Conservation (phyloP, 139 green algal species). For the Tetradesmus lagerheimii region DNA sequence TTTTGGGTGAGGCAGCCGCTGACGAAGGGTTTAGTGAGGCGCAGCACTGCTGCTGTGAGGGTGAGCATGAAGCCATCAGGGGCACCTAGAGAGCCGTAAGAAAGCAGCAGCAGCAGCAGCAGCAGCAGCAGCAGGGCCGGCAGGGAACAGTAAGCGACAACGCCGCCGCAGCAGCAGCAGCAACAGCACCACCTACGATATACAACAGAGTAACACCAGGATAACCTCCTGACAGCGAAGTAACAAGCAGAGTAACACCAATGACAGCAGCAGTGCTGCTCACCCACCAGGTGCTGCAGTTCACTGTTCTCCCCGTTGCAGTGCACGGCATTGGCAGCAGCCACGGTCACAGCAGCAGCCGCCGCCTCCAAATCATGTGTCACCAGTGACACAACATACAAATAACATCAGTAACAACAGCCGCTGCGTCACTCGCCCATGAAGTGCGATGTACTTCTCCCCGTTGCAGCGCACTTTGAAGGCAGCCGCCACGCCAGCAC, state of each 20-base stretch:
- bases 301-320: too few relatives aligned
- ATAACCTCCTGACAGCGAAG: too few relatives aligned
- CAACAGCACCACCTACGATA: too few relatives aligned
- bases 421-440: too few relatives aligned
- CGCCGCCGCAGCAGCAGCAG: too few relatives aligned
- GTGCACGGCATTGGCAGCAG: slow-evolving; percentile 44
- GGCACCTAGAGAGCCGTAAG: slow-evolving; percentile 21
- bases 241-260: neutral
- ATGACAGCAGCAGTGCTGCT: too few relatives aligned
- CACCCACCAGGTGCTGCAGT: neutral
- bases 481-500: too few relatives aligned
- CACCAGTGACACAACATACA: neutral
- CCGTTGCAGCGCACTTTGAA: too few relatives aligned
- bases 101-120: slow-evolving; percentile 3
- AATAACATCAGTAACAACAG: neutral
- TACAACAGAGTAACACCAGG: too few relatives aligned
- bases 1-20: slow-evolving; percentile 52
- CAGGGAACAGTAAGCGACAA: neutral
- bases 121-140: neutral
- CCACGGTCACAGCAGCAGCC: too few relatives aligned
- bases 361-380: slow-evolving; percentile 38
- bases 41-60: slow-evolving; percentile 51
- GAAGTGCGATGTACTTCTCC: too few relatives aligned
- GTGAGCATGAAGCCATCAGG: slow-evolving; percentile 61
- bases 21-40: slow-evolving; percentile 62